A percentile compares a stretch with the other conserved stretches of the same genome.
These are phyloP conservation scores for Globisporangium orthogonon DNA, from an alignment of 352 stramenopile species.

Conservation along the genomic window DNA sequence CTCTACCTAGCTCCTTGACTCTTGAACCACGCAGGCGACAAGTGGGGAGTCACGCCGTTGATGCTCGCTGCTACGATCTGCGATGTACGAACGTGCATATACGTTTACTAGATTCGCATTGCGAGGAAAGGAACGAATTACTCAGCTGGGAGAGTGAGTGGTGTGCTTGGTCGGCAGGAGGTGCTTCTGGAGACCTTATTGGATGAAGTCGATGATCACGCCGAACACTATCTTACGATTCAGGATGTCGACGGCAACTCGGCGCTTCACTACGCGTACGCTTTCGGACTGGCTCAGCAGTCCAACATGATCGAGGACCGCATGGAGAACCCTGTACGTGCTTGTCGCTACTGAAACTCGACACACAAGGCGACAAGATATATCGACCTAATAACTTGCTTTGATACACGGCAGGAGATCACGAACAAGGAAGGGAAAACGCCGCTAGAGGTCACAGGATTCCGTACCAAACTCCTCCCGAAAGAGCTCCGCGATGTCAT, in stretches of 20 bases:
- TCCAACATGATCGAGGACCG: conserved; percentile 38
- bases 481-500: not conserved
- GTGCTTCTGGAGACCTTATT: conserved; percentile 36
- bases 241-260: conserved; percentile 41
- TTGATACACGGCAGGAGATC: conserved; percentile 26
- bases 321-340: conserved; percentile 25
- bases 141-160: not conserved
- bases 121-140: too few species aligned
- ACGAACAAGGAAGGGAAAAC: conserved; percentile 30
- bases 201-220: conserved; percentile 15
- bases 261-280: conserved; percentile 65
- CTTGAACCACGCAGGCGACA: conserved; percentile 20
- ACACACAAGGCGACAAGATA: too few species aligned
- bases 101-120: not conserved
- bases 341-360: not conserved
- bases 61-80: conserved; percentile 42
- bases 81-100: conserved; percentile 14
- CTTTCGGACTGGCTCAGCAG: conserved; percentile 37
- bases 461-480: conserved; percentile 35
- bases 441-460: conserved; percentile 39
- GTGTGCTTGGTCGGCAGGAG: conserved; percentile 8
- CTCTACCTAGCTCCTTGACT: conserved; percentile 6
- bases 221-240: conserved; percentile 13
- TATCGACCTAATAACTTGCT: not conserved
- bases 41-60: conserved; percentile 54